Conservation (phyloP, 139 green algal species). For the Choricystis sp. region DNA sequence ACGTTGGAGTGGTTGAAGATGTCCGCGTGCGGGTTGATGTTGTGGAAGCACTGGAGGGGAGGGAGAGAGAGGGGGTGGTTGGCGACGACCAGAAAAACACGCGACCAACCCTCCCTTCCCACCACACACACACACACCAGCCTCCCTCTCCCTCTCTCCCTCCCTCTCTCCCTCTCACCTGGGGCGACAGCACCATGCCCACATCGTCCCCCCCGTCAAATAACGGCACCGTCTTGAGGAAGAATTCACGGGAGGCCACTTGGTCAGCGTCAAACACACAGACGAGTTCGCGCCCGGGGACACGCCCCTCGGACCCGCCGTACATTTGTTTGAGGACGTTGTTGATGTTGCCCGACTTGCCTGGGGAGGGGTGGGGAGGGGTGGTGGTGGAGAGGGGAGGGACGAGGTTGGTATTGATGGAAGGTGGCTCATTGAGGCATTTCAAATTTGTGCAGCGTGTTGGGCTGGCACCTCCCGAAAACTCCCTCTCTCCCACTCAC, state of each 20-base stretch:
- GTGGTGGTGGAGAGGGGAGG: too few species aligned
- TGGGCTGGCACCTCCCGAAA: too few species aligned
- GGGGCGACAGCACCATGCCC: conserved; percentile 37
- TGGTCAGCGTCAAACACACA: conserved; percentile 68
- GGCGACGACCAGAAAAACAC: too few species aligned
- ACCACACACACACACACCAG: too few species aligned
- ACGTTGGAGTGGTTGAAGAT: conserved; percentile 80
- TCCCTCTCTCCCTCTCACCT: conserved; percentile 16
- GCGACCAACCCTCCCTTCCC: too few species aligned
- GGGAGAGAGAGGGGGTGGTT: too few species aligned
- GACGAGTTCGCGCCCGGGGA: conserved; percentile 41
- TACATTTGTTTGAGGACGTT: conserved; percentile 38
- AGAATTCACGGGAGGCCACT: conserved; percentile 50
- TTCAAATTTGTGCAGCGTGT: too few species aligned
- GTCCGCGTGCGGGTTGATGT: conserved; percentile 48
- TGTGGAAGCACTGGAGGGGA: conserved; percentile 59
- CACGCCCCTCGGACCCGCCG: conserved; percentile 13
- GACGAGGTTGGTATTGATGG: too few species aligned
- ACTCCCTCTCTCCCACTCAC: too few species aligned
- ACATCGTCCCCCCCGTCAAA: conserved; percentile 39
- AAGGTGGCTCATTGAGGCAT: too few species aligned
- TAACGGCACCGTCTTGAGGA: conserved; percentile 43
- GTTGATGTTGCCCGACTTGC: conserved; percentile 71
- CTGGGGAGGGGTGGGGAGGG: too few species aligned
- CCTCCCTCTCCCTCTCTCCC: too few species aligned